Conservation (phyloP, 345 rosid species). For the Eucalyptus curtisii region DNA sequence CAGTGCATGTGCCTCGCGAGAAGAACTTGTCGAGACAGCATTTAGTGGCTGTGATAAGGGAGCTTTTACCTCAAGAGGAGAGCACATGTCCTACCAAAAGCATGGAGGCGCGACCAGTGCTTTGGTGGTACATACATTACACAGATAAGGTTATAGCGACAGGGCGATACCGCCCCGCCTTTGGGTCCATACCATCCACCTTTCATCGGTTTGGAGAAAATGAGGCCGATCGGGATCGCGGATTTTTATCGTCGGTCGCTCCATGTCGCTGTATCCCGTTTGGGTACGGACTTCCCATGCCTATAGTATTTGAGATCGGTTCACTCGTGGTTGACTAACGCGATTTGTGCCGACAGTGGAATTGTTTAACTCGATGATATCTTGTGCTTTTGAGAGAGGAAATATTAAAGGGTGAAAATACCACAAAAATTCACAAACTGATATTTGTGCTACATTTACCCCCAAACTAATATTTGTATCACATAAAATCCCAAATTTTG, state of each 20-base stretch:
- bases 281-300: background rate
- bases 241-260: background rate
- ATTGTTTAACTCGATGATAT: background rate
- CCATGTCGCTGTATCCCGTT: background rate
- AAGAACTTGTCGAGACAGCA: background rate
- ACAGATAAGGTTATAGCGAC: background rate
- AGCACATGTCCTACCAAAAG: background rate
- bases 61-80: background rate
- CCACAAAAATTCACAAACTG: background rate
- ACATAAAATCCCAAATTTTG: rapidly evolving
- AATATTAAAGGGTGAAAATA: background rate
- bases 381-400: background rate
- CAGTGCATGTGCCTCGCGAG: background rate
- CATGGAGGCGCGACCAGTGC: background rate
- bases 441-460: rapidly evolving
- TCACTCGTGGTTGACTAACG: background rate
- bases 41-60: background rate
- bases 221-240: background rate
- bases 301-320: background rate
- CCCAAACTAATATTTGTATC: rapidly evolving
- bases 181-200: background rate
- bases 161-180: background rate
- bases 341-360: background rate
- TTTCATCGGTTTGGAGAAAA: background rate
- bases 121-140: background rate